phyloP scores from a whole-genome alignment of 2,329 filamentous ascomycete genomes.

The Phaeosphaeriaceae sp. region DNA sequence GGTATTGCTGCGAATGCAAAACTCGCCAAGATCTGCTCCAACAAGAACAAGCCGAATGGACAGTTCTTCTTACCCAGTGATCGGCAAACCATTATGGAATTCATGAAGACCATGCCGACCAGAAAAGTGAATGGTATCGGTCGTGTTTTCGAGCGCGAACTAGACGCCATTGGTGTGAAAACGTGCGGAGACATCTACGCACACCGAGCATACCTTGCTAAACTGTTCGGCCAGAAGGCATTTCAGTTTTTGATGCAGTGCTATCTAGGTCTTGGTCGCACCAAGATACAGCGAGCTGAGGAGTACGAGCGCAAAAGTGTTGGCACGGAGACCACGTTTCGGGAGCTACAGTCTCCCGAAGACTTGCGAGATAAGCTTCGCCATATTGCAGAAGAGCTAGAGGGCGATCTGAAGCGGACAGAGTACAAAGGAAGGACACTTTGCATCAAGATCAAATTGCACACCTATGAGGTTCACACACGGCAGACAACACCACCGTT shows the following conservation, averaged over 20 bases:
- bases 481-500: constrained; percentile 79
- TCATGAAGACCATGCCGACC: constrained; percentile 83
- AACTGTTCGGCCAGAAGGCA: constrained; percentile 89
- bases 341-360: constrained; percentile 73
- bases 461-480: constrained; percentile 91
- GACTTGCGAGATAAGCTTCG: constrained; percentile 78
- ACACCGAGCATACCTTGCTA: constrained; percentile 74
- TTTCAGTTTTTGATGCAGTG: constrained; percentile 85
- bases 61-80: constrained; percentile 81
- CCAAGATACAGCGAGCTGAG: constrained; percentile 82
- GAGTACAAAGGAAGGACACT: constrained; percentile 90
- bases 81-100: constrained; percentile 76
- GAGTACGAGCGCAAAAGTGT: constrained; percentile 93
- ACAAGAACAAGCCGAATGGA: constrained; percentile 95
- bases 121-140: constrained; percentile 96
- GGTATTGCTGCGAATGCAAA: constrained; percentile 94
- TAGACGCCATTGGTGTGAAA: constrained; percentile 85
- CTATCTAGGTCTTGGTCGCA: constrained; percentile 86
- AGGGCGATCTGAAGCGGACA: constrained; percentile 80
- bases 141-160: constrained; percentile 87
- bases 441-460: constrained; percentile 89
- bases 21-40: constrained; percentile 93
- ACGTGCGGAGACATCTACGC: constrained; percentile 87
- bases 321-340: constrained; percentile 91
- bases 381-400: constrained; percentile 83